Evolutionary conservation across 2,329 filamentous ascomycete species (phyloP).

Genomic region (Phoma sp.): DNA sequence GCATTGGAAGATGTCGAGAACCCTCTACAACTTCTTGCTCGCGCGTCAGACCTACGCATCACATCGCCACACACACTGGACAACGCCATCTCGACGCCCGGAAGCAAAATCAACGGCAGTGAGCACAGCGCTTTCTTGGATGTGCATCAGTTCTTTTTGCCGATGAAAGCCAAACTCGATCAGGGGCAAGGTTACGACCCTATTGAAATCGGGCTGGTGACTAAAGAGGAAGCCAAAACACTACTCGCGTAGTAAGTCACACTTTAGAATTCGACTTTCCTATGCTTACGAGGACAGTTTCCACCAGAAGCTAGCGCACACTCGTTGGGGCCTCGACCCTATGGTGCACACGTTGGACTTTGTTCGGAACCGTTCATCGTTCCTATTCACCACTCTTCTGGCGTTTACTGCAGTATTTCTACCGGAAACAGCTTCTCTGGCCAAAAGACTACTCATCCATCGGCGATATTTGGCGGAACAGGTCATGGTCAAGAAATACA

Average conservation of each 20-base stretch:
- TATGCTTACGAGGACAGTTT: conserved; percentile 57
- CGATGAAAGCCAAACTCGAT: conserved; percentile 68
- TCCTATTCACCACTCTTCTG: conserved; percentile 74
- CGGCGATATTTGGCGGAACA: conserved; percentile 67
- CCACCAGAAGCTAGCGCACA: conserved; percentile 73
- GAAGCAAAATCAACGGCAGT: conserved; percentile 35
- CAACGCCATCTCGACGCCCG: conserved; percentile 35
- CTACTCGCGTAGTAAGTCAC: conserved; percentile 69
- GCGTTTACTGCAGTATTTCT: conserved; percentile 72
- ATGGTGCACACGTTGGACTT: conserved; percentile 69
- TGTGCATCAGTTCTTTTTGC: conserved; percentile 71
- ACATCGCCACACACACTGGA: conserved; percentile 48
- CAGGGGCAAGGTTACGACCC: conserved; percentile 70
- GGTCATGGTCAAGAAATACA: conserved; percentile 66
- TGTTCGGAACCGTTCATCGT: conserved; percentile 70
- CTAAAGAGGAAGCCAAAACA: conserved; percentile 66
- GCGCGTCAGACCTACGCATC: conserved; percentile 72
- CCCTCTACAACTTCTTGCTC: conserved; percentile 73
- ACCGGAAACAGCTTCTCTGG: conserved; percentile 67
- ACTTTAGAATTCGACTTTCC: not conserved
- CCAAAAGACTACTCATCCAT: conserved; percentile 70
- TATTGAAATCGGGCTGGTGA: conserved; percentile 72
- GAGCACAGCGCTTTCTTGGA: conserved; percentile 53
- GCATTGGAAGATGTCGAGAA: conserved; percentile 74
- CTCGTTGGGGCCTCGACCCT: conserved; percentile 75